Evolutionary conservation across 306 rosid genomes (phyloP).

Genomic region (Begonia fuchsioides): DNA sequence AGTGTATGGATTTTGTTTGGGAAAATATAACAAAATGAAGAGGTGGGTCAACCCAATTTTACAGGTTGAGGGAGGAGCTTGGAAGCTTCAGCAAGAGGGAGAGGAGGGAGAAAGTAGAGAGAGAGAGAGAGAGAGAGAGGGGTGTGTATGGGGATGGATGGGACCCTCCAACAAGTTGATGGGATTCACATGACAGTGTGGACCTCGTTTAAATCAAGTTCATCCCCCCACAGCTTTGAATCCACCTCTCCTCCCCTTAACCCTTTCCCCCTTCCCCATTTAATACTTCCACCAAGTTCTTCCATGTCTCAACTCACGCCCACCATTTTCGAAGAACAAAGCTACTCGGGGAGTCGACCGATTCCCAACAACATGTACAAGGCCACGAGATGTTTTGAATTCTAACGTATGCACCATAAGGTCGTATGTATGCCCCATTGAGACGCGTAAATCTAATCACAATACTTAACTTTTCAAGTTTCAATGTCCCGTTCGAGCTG

Average conservation of each 20-base stretch:
- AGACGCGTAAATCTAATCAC: too few relatives aligned
- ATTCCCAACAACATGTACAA: too few relatives aligned
- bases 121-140: too few relatives aligned
- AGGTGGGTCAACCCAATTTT: slow-evolving; percentile 47
- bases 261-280: neutral
- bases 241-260: neutral
- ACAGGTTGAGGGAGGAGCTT: slow-evolving; percentile 13
- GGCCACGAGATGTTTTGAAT: too few relatives aligned
- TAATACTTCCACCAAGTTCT: slow-evolving; percentile 11
- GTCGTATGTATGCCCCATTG: too few relatives aligned
- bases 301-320: too few relatives aligned
- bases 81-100: slow-evolving; percentile 42
- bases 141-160: slow-evolving; percentile 41
- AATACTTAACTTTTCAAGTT: too few relatives aligned
- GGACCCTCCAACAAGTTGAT: slow-evolving; percentile 71
- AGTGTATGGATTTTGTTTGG: slow-evolving; percentile 9
- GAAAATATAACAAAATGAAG: slow-evolving; percentile 13
- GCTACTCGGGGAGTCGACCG: too few relatives aligned
- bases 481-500: too few relatives aligned
- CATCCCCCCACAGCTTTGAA: slow-evolving; percentile 84
- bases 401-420: too few relatives aligned
- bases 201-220: slow-evolving; percentile 48
- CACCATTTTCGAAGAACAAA: too few relatives aligned
- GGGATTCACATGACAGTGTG: slow-evolving; percentile 82
- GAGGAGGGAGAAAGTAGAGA: neutral